Evolutionary conservation across 345 rosid genomes (phyloP).

Genomic region (Dipteronia dyeriana): DNA sequence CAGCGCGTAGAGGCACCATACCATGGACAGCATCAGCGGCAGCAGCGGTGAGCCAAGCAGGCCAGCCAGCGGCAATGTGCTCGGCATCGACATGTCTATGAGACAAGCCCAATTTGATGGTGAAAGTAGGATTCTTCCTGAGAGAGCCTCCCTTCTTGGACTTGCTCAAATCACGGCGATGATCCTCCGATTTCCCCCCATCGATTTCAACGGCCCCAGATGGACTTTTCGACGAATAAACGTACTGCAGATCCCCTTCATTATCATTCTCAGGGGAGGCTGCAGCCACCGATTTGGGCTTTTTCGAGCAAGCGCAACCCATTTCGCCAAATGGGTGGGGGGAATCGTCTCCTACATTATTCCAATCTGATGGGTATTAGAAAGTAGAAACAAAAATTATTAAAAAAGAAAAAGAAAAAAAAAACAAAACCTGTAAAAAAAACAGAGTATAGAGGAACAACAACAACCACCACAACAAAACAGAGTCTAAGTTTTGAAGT

Average conservation of each 20-base stretch:
- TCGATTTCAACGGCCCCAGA: slow-evolving; percentile 30
- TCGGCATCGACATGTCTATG: slow-evolving; percentile 52
- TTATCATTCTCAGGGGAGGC: slow-evolving; percentile 41
- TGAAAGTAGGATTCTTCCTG: slow-evolving; percentile 29
- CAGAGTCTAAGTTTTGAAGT: slow-evolving; percentile 1
- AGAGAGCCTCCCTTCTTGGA: slow-evolving; percentile 35
- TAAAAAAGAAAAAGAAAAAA: background rate
- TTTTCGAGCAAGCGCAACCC: slow-evolving; percentile 80
- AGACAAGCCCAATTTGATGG: slow-evolving; percentile 48
- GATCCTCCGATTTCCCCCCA: slow-evolving; percentile 31
- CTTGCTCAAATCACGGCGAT: slow-evolving; percentile 27
- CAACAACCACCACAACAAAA: background rate
- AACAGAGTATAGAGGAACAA: slow-evolving; percentile 19
- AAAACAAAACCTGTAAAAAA: background rate
- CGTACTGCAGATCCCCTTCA: slow-evolving; percentile 20
- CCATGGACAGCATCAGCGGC: slow-evolving; percentile 74
- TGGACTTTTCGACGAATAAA: slow-evolving; percentile 29
- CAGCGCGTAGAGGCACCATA: slow-evolving; percentile 72
- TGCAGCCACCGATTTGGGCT: slow-evolving; percentile 26
- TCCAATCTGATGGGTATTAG: slow-evolving; percentile 19
- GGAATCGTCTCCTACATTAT: slow-evolving; percentile 45
- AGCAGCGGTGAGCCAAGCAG: slow-evolving; percentile 65
- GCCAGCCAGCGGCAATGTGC: slow-evolving; percentile 79
- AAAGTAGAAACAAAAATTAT: slow-evolving; percentile 4
- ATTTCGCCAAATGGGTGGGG: slow-evolving; percentile 52